Base-by-base conservation (phyloP, 202 grass and related monocot genomes). In the Zoysia matrella region DNA sequence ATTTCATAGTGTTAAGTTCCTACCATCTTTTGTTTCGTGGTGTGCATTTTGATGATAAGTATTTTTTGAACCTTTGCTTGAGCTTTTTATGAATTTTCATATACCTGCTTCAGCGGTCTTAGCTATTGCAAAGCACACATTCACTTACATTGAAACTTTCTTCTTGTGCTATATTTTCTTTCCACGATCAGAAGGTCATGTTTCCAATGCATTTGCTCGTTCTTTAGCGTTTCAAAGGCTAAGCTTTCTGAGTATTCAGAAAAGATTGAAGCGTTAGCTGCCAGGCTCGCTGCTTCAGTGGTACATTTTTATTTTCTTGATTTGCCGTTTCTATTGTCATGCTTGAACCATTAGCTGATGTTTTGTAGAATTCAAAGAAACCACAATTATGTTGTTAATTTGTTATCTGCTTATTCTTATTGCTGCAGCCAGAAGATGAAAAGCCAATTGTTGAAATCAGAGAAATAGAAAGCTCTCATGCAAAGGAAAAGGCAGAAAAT, bases 231-330 rank as follows among this genome's bases (percentile, higher is more conserved):
- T 46, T 46, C 45, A 46, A 98, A 98, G 85, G 88, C 92, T 80
- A 98, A 98, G 73, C 55, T 95, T 80, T 87, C 80, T 67, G 95
- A 98, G 43, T 93, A 98, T 80, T 98, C 90, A 45, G 88, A 98
- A 82, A 92, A 88, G 80, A 91, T 95, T 76, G 92, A 98, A 93
- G 86, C 90, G 49, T 79, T 98, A 54, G 92, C 92, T 90, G 75
- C 83, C 54, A 89, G 85, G 46, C 80, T 98, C 10, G 82, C 92
- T 80, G 67, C 84, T 87, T 70, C 82, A 82, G 60, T 44, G 75
- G 95, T 98, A 97, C 46, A 71, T 57, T 74, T 81, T 36, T 57
- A 14, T 68, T 22, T 1, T 60, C 9, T 42, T 42, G 5, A 73
- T 55, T 77, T 40, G 15, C 74, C 57, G 69, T 72, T 73, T 47